Conservation (phyloP, 2,329 filamentous ascomycete species). For the Erysiphe neolycopersici region DNA sequence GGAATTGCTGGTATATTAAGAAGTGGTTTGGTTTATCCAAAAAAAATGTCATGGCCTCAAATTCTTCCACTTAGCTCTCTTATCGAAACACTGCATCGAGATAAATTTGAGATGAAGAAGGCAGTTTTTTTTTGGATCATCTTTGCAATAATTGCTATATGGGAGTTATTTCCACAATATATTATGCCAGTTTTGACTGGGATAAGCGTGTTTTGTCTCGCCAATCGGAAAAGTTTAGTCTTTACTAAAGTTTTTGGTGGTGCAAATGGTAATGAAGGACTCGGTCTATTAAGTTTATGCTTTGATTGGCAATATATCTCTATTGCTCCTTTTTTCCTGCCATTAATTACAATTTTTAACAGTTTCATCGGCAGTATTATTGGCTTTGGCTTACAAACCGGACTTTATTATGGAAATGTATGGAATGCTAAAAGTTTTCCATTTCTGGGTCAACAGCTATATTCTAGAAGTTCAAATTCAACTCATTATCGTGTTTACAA, state of each 20-base stretch:
- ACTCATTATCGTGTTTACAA: constrained; percentile 17
- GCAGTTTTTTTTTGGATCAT: no score
- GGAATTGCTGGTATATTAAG: constrained; percentile 21
- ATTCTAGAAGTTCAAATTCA: constrained; percentile 14
- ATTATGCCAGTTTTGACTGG: constrained; percentile 17
- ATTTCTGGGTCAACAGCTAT: constrained; percentile 19
- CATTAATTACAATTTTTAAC: constrained; percentile 14
- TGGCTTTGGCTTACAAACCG: constrained; percentile 14
- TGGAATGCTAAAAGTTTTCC: constrained; percentile 18
- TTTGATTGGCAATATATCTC: constrained; percentile 20
- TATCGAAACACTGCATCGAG: no score
- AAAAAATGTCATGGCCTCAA: no score
- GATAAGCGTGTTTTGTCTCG: constrained; percentile 20
- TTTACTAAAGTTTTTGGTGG: constrained; percentile 25
- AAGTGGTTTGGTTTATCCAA: constrained; percentile 4
- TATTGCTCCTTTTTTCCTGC: constrained; percentile 13
- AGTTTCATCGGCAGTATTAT: constrained; percentile 13
- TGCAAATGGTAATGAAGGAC: constrained; percentile 19
- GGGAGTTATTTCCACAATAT: constrained; percentile 22
- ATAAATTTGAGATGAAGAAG: no score
- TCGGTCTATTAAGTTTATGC: constrained; percentile 16
- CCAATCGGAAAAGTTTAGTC: constrained; percentile 17
- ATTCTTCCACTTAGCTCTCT: no score
- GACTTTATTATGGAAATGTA: constrained; percentile 18
- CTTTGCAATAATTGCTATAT: constrained; percentile 14